These are phyloP conservation scores for Trichoderma koningii DNA, from an alignment of 2,329 filamentous ascomycete genomes.

Conservation along the genomic window DNA sequence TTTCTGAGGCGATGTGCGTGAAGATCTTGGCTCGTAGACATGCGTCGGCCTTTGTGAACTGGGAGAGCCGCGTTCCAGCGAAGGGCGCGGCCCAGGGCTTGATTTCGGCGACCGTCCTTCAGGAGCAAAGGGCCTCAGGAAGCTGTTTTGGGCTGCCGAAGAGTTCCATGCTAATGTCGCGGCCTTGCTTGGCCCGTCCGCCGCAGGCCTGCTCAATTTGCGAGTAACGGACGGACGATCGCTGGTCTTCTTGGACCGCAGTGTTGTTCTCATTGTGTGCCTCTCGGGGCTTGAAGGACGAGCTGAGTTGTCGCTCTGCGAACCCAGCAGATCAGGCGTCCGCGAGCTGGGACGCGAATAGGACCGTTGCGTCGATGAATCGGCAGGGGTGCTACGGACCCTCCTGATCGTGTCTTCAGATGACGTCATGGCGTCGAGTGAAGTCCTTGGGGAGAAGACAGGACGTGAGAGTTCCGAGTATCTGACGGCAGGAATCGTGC, in stretches of 20 bases:
- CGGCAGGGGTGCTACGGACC: slow-evolving; percentile 36
- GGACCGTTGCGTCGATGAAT: slow-evolving; percentile 35
- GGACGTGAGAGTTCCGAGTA: slow-evolving; percentile 82
- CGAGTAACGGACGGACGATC: slow-evolving; percentile 49
- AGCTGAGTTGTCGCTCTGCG: slow-evolving; percentile 43
- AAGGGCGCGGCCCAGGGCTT: slow-evolving; percentile 32
- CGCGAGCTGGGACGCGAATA: slow-evolving; percentile 32
- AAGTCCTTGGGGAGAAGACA: slow-evolving; percentile 57
- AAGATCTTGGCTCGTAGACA: slow-evolving; percentile 40
- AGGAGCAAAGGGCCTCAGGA: slow-evolving; percentile 31
- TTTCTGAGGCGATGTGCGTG: slow-evolving; percentile 34
- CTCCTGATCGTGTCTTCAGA: slow-evolving; percentile 49
- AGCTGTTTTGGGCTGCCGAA: slow-evolving; percentile 45
- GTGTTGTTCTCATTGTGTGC: slow-evolving; percentile 62
- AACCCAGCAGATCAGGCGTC: slow-evolving; percentile 35
- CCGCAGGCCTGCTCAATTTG: slow-evolving; percentile 45
- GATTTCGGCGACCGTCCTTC: slow-evolving; percentile 33
- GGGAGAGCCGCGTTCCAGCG: slow-evolving; percentile 38
- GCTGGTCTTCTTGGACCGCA: slow-evolving; percentile 52
- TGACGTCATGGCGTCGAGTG: slow-evolving; percentile 55
- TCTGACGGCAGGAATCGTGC: slow-evolving; percentile 77
- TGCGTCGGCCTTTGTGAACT: slow-evolving; percentile 55
- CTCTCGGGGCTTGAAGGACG: slow-evolving; percentile 62
- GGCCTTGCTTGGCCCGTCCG: slow-evolving; percentile 63
- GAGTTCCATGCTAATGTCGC: slow-evolving; percentile 64